These are phyloP conservation scores for Penicillium sp. DNA, from an alignment of 2,329 filamentous ascomycete genomes.

Conservation along the genomic window DNA sequence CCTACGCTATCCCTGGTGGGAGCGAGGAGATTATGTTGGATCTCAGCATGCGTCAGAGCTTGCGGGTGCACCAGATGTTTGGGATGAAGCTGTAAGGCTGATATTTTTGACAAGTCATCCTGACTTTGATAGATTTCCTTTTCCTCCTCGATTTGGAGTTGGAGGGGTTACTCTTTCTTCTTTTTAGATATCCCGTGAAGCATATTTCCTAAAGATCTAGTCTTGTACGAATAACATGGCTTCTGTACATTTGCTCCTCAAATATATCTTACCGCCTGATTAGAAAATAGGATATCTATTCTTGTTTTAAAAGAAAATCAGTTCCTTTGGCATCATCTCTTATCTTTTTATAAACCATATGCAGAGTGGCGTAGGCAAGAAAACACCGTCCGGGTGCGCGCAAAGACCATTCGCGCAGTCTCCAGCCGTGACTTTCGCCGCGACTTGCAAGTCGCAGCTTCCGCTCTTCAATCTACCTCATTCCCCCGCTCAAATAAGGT, in stretches of 20 bases:
- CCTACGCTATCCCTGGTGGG: slow-evolving; percentile 93
- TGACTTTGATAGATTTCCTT: slow-evolving; percentile 6
- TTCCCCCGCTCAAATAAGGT: slow-evolving; percentile 10
- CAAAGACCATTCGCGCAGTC: slow-evolving; percentile 12
- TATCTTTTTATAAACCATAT: background rate
- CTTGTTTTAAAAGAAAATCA: too few species aligned
- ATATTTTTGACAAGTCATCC: background rate
- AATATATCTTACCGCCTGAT: too few species aligned
- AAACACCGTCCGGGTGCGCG: slow-evolving; percentile 4
- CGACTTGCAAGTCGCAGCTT: slow-evolving; percentile 6
- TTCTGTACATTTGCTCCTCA: slow-evolving; percentile 3
- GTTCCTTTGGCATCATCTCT: too few species aligned
- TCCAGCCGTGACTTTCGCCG: slow-evolving; percentile 13
- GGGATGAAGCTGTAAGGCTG: slow-evolving; percentile 83
- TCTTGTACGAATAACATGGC: slow-evolving; percentile 16
- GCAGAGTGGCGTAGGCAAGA: background rate
- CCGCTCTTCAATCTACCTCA: slow-evolving; percentile 6
- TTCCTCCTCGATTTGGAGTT: background rate
- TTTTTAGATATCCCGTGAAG: slow-evolving; percentile 24
- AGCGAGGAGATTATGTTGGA: slow-evolving; percentile 99
- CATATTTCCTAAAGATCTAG: slow-evolving; percentile 11
- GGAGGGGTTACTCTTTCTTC: slow-evolving; percentile 1
- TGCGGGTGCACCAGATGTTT: slow-evolving; percentile 83
- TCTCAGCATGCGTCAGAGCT: slow-evolving; percentile 83
- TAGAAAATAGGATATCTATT: too few species aligned